Conservation (phyloP, 2,329 filamentous ascomycete species). For the Chalaropsis ovoidea region DNA sequence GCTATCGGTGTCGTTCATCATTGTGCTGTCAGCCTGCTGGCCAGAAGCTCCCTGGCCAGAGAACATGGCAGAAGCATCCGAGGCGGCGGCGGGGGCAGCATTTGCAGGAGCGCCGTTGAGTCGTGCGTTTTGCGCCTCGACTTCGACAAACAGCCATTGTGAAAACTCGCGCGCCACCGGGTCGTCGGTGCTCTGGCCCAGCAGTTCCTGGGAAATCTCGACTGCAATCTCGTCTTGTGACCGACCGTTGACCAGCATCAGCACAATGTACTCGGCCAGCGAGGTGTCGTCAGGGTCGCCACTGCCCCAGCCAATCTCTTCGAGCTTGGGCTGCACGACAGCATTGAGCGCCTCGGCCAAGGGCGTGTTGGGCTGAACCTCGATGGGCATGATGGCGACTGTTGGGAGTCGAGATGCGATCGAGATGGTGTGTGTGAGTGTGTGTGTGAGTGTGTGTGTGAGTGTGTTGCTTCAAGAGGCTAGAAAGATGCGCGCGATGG, state of each 20-base stretch:
- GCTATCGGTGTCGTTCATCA: slow-evolving; percentile 16
- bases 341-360: slow-evolving; percentile 73
- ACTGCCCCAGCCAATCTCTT: slow-evolving; percentile 85
- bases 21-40: slow-evolving; percentile 1
- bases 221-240: slow-evolving; percentile 78
- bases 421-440: not conserved
- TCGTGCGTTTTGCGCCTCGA: slow-evolving; percentile 56
- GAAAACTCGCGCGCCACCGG: slow-evolving; percentile 74
- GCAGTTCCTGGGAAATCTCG: slow-evolving; percentile 79
- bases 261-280: slow-evolving; percentile 88
- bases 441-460: too few relatives aligned
- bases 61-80: not conserved
- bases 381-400: slow-evolving; percentile 57
- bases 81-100: not conserved
- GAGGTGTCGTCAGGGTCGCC: slow-evolving; percentile 68
- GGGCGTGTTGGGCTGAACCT: slow-evolving; percentile 66
- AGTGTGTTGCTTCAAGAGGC: too few relatives aligned
- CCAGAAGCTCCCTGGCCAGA: not conserved
- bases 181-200: slow-evolving; percentile 73
- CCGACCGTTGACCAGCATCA: slow-evolving; percentile 95
- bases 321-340: slow-evolving; percentile 79
- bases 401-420: slow-evolving; percentile 22
- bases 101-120: slow-evolving; percentile 35
- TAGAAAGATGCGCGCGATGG: not conserved
- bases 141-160: slow-evolving; percentile 85